Evolutionary conservation across 1,139 yeast species (phyloP).

Genomic region (Suhomyces choctaworum): DNA sequence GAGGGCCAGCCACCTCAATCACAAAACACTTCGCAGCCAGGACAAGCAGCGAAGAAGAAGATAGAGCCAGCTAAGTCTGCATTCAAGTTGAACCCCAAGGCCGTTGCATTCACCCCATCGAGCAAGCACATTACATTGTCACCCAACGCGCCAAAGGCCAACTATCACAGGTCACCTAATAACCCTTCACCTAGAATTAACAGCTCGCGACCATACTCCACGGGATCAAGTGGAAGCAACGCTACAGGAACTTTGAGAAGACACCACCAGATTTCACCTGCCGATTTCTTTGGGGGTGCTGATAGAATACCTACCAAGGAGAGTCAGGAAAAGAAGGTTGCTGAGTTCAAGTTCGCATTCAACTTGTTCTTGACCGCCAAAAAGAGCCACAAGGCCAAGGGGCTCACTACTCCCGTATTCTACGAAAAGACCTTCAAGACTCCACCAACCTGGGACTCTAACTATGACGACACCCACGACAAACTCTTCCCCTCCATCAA

Average conservation of each 20-base stretch:
- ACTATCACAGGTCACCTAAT: constrained; percentile 28
- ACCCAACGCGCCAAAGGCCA: constrained; percentile 33
- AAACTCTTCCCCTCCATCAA: constrained; percentile 39
- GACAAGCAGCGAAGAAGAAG: constrained; percentile 34
- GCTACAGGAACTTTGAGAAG: constrained; percentile 26
- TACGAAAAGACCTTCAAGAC: constrained; percentile 68
- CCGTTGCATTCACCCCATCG: constrained; percentile 69
- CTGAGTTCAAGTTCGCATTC: constrained; percentile 49
- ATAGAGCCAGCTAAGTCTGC: constrained; percentile 54
- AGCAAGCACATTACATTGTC: constrained; percentile 28
- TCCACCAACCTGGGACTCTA: constrained; percentile 78
- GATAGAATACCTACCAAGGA: constrained; percentile 50
- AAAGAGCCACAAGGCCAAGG: constrained; percentile 34
- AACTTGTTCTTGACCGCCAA: constrained; percentile 54
- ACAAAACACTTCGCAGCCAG: constrained; percentile 1
- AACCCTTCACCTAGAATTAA: constrained; percentile 39
- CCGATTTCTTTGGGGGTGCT: constrained; percentile 51
- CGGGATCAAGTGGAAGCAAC: constrained; percentile 20
- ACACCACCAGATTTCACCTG: constrained; percentile 44
- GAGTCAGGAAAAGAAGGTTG: constrained; percentile 36
- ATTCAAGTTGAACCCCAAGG: constrained; percentile 71
- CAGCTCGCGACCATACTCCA: constrained; percentile 32
- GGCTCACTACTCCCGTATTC: constrained; percentile 24
- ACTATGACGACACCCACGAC: constrained; percentile 55
- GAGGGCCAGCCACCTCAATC: background rate